Evolutionary conservation across 441 rosid species (phyloP), one percentile per base, ranked within the genome.

Genomic region (Populus hybrid): DNA sequence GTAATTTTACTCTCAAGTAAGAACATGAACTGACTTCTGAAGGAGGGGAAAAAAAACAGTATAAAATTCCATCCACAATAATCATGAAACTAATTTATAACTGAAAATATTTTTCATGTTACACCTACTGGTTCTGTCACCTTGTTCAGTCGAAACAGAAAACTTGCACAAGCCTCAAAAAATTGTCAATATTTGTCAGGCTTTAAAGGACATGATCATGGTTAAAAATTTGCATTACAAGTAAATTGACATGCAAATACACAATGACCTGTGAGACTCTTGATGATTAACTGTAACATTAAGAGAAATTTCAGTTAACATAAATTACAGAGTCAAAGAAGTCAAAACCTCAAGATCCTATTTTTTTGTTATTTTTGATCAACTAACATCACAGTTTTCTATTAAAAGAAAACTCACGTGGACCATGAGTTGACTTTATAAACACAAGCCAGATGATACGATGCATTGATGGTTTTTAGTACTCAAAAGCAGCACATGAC

Each of bases 1-100:
- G 12, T 67, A 71, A 74, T 65, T 69, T 68, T 80, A 74, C 29
- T 36, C 74, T 36, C 9, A 64, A 76, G 63, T 74, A 71, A 74
- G 73, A 29, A 74, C 53, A 76, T 74, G 45, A 14, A 53, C 38
- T 71, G 72, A 66, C 35, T 70, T 61, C 67, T 67, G 59, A 35
- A 16, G 36, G 33, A 31, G 38, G n/a, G 23, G 42, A 9, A 33
- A 33, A 70, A 28, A 2, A 2, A 26, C 24, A 8, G 23, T 59
- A n/a, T 59, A 59, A n/a, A 59, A 59, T n/a, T 8, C 12, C 64
- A 59, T 9, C 64, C 64, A n/a, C 64, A 59, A 59, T 23, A 59
- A n/a, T 23, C 64, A 59, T 59, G 9, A 59, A 59, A 59, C 24
- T 24, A n/a, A 59, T 7, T 59, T 61, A 21, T 21, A 61, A 61